Conservation (phyloP, 306 rosid genomes). For the Erythrophleum fordii region DNA sequence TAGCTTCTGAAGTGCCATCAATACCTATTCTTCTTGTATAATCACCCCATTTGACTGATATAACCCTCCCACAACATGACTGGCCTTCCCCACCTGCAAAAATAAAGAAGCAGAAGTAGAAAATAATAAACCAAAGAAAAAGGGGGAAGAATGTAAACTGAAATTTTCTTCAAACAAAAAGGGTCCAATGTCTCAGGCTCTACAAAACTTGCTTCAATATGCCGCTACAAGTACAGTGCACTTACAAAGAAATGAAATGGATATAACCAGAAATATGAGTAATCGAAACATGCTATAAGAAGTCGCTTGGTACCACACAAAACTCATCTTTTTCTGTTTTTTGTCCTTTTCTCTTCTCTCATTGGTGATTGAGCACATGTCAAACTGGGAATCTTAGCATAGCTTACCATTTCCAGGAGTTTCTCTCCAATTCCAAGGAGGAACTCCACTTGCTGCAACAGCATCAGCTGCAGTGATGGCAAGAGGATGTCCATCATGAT, state of each 20-base stretch:
- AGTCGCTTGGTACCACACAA: neutral
- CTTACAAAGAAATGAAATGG: constrained; percentile 16
- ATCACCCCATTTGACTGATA: constrained; percentile 92
- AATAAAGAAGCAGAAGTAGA: constrained; percentile 19
- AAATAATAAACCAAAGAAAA: constrained; percentile 16
- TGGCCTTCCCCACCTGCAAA: constrained; percentile 79
- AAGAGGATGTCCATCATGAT: constrained; percentile 95
- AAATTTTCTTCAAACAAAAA: neutral
- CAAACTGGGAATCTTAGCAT: constrained; percentile 24
- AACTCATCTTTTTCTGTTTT: neutral
- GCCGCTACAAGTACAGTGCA: neutral
- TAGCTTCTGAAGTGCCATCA: constrained; percentile 89
- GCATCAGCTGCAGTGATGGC: constrained; percentile 91
- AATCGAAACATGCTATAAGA: neutral
- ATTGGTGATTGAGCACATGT: neutral
- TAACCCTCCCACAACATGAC: constrained; percentile 86
- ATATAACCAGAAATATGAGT: neutral
- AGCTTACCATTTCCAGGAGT: constrained; percentile 85
- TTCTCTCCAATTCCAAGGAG: constrained; percentile 99
- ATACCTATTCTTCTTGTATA: constrained; percentile 90
- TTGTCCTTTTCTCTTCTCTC: neutral
- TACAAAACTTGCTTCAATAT: neutral
- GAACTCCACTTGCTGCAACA: constrained; percentile 81
- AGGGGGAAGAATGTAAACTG: neutral
- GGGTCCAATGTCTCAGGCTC: neutral